Percentiles rank a stretch among this genome's conserved stretches.
These are phyloP conservation scores for Lipomyces spencermartinsiae DNA, from an alignment of 805 yeast genomes.

Conservation along the genomic window DNA sequence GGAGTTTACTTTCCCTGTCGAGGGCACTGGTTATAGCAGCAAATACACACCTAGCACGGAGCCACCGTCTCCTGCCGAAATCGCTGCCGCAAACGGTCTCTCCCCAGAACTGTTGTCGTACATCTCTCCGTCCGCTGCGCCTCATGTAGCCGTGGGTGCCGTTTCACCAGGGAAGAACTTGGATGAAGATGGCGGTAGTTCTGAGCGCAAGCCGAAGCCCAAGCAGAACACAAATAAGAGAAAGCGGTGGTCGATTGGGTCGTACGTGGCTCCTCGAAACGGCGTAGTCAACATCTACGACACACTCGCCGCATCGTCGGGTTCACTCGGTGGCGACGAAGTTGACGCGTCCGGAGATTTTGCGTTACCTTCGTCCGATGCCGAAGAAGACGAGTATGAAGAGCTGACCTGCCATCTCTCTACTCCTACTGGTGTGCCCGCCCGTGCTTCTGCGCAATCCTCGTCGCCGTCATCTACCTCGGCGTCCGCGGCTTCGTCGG, in stretches of 20 bases:
- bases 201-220: neutral
- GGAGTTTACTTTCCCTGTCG: neutral
- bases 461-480: slow-evolving; percentile 14
- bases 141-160: neutral
- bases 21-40: neutral
- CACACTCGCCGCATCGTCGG: neutral
- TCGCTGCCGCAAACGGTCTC: slow-evolving; percentile 24
- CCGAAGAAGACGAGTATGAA: slow-evolving; percentile 12
- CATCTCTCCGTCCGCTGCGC: slow-evolving; percentile 31
- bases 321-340: slow-evolving; percentile 2
- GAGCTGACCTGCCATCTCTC: neutral
- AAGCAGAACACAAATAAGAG: slow-evolving; percentile 6
- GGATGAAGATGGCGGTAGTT: neutral
- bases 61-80: slow-evolving; percentile 16
- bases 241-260: slow-evolving; percentile 33
- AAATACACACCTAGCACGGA: neutral
- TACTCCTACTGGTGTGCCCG: slow-evolving; percentile 5
- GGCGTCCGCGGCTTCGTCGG: neutral
- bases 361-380: slow-evolving; percentile 14
- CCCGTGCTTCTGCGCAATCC: neutral
- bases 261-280: slow-evolving; percentile 20
- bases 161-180: neutral
- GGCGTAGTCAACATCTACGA: slow-evolving; percentile 29
- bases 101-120: slow-evolving; percentile 30
- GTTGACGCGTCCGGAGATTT: neutral